Evolutionary conservation across 495 filamentous ascomycete genomes (phyloP), one percentile per base, ranked within the genome.

Genomic region (Aspergillus heteromorphus): DNA sequence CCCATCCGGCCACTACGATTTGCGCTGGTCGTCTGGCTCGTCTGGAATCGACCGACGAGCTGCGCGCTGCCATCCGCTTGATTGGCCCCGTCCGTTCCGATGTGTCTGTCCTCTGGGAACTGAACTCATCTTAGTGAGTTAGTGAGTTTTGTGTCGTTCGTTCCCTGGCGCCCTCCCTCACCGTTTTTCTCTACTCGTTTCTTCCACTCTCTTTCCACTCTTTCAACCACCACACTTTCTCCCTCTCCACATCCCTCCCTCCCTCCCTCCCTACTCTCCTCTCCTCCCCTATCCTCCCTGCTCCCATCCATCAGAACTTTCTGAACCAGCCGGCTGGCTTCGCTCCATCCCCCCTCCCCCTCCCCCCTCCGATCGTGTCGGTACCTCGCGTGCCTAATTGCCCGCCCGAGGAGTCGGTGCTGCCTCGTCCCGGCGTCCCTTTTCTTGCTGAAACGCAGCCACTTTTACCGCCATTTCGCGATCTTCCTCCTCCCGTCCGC

Each of bases 181-280:
- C 55, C 55, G 48, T 57, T 66, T 57, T 58, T 58, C 57, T 49
- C 43, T 40, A 25, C 29, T 34, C 40, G 42, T 53, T 45, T n/a
- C n/a, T n/a, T n/a, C n/a, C n/a, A n/a, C 36, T 52, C 47, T 51
- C 45, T 53, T 56, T 60, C 51, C 38, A 16, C 21, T 48, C 31
- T 29, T 40, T 40, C 13, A 16, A 25, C 2, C 27, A 27, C 27
- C 47, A 14, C 30, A 16, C 38, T 45, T 10, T 45, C 31, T 31
- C n/a, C 21, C 30, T 51, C 20, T 45, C 49, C 41, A 51, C 53
- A 40, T 17, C 34, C 20, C 25, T 36, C 41, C 40, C 27, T 20
- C 13, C 16, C 41, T 50, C 21, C 14, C 47, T 25, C 30, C 29
- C 17, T 8, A 17, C 16, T 16, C 48, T 54, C 13, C 18, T 50